phyloP scores from a whole-genome alignment of 768 basidiomycete species.

The Suillus luteus region DNA sequence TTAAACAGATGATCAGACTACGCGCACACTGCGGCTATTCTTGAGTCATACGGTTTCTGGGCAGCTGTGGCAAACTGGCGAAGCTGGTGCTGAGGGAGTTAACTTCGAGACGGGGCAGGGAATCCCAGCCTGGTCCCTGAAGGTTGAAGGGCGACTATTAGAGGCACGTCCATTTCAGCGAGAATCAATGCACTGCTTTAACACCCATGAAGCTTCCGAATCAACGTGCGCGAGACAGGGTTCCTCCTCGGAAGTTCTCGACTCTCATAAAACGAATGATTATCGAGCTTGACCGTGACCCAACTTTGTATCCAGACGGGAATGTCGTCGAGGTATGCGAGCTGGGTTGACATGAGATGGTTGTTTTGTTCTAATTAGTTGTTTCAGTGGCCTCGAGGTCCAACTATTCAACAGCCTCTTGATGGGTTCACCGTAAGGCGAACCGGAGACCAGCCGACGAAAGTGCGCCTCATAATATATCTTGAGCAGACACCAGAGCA shows the following conservation, averaged over 20 bases:
- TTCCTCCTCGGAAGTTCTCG: conserved; percentile 75
- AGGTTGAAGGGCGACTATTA: conserved; percentile 83
- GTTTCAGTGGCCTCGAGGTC: conserved; percentile 61
- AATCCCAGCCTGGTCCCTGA: conserved; percentile 87
- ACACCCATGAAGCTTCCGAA: conserved; percentile 48
- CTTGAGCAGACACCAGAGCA: conserved; percentile 87
- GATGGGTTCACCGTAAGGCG: conserved; percentile 89
- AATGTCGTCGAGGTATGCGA: conserved; percentile 82
- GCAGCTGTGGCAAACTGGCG: conserved; percentile 80
- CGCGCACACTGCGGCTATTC: conserved; percentile 82
- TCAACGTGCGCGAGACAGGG: conserved; percentile 63
- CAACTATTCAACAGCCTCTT: conserved; percentile 57
- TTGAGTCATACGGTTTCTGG: conserved; percentile 85
- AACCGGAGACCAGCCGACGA: conserved; percentile 76
- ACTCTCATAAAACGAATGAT: conserved; percentile 82
- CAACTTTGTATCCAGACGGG: conserved; percentile 75
- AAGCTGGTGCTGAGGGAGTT: conserved; percentile 31
- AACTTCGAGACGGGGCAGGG: conserved; percentile 85
- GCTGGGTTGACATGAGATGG: neutral
- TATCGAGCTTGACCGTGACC: conserved; percentile 86
- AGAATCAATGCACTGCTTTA: neutral
- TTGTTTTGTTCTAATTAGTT: neutral
- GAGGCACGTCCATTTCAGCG: conserved; percentile 54
- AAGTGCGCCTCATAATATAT: conserved; percentile 81
- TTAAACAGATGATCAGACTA: conserved; percentile 52